phyloP scores from a whole-genome alignment of 768 basidiomycete species.

The Rhodotorula paludigena region DNA sequence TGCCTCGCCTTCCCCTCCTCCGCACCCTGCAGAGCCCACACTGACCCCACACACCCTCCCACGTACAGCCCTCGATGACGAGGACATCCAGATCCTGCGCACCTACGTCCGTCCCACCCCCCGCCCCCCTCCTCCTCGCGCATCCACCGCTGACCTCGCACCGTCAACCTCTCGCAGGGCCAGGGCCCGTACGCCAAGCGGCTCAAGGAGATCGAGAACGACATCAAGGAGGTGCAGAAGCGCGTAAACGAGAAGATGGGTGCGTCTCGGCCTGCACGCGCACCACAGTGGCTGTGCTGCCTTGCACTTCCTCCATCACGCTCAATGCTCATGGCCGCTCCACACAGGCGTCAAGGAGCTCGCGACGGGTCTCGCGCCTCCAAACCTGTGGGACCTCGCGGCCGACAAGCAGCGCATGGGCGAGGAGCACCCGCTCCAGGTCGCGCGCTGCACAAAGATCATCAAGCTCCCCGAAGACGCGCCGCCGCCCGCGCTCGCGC shows the following conservation, averaged over 20 bases:
- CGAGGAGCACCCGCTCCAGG: constrained; percentile 89
- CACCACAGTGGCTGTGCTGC: too few relatives aligned
- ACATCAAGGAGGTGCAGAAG: constrained; percentile 93
- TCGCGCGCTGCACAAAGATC: constrained; percentile 97
- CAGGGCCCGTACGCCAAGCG: constrained; percentile 93
- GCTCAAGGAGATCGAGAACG: constrained; percentile 80
- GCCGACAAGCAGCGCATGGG: constrained; percentile 87
- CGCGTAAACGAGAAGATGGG: constrained; percentile 94
- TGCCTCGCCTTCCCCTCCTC: not conserved
- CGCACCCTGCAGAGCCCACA: too few relatives aligned
- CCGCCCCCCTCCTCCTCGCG: constrained; percentile 38
- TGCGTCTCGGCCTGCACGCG: constrained; percentile 43
- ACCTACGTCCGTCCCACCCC: constrained; percentile 65
- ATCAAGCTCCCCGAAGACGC: constrained; percentile 57
- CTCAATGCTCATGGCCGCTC: too few relatives aligned
- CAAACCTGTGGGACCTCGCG: constrained; percentile 94
- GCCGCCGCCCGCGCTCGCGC: constrained; percentile 29
- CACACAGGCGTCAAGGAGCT: constrained; percentile 87
- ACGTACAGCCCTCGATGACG: constrained; percentile 78
- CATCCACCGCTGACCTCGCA: not conserved
- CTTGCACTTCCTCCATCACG: not conserved
- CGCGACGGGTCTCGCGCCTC: constrained; percentile 92
- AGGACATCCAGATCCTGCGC: constrained; percentile 97
- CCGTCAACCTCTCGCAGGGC: constrained; percentile 56
- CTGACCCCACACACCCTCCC: not conserved